Evolutionary conservation across 345 rosid species (phyloP).

Genomic region (Acer saccharum): DNA sequence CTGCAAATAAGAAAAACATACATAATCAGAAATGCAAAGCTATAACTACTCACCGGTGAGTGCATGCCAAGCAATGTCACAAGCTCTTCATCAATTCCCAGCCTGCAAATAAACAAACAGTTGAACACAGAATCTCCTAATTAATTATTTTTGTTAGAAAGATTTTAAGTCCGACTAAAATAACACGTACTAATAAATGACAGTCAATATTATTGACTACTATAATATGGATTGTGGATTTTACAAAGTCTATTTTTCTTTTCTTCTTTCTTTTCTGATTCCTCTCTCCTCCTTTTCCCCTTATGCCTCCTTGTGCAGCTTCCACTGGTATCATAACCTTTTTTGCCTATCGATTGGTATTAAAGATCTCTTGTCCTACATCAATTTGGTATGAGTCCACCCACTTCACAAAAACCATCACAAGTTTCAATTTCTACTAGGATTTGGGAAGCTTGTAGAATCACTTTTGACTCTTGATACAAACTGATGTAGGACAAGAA

Average conservation of each 20-base stretch:
- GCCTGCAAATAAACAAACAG: conserved; percentile 49
- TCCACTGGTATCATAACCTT: not conserved
- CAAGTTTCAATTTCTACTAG: not conserved
- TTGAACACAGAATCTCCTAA: conserved; percentile 14
- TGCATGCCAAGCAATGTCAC: conserved; percentile 77
- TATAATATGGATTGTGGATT: not conserved
- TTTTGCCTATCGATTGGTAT: not conserved
- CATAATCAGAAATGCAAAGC: no score
- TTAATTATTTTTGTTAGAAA: not conserved
- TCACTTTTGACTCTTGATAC: not conserved
- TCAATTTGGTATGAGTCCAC: not conserved
- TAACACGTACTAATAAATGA: not conserved
- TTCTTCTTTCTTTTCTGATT: not conserved
- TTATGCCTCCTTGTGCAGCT: not conserved
- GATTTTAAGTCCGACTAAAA: not conserved
- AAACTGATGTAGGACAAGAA: not conserved
- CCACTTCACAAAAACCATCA: not conserved
- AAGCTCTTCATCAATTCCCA: conserved; percentile 96
- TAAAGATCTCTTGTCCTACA: not conserved
- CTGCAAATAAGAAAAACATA: no score
- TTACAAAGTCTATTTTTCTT: not conserved
- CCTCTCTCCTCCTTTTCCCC: not conserved
- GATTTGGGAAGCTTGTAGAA: not conserved
- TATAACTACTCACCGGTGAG: conserved; percentile 61
- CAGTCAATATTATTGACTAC: not conserved